These are phyloP conservation scores for Cocos nucifera DNA, from an alignment of 176 grass and related monocot genomes.

Conservation along the genomic window DNA sequence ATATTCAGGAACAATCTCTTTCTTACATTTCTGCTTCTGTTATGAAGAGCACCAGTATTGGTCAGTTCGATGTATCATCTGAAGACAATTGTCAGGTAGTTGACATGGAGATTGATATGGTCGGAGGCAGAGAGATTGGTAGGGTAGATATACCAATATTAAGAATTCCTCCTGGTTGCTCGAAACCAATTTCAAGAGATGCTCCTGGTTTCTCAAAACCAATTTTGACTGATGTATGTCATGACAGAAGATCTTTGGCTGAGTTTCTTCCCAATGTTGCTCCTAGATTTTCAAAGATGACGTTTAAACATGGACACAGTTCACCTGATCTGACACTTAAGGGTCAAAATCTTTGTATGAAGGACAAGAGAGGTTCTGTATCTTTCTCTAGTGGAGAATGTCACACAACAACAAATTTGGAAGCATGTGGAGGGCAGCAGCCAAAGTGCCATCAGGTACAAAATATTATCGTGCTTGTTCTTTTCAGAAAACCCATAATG, in stretches of 20 bases:
- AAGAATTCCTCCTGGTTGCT: neutral
- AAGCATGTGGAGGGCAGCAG: constrained; percentile 13
- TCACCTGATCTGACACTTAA: neutral
- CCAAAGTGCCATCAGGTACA: constrained; percentile 22
- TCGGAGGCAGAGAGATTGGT: constrained; percentile 17
- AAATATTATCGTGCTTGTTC: neutral
- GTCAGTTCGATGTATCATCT: constrained; percentile 1
- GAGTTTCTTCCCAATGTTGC: too few relatives aligned
- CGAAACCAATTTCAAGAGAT: constrained; percentile 10
- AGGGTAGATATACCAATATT: neutral
- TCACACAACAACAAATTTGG: constrained; percentile 1
- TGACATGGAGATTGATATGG: constrained; percentile 31
- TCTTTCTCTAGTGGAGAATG: constrained; percentile 1
- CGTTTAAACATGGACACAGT: too few relatives aligned
- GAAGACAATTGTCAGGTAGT: constrained; percentile 25
- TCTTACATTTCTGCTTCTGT: constrained; percentile 17
- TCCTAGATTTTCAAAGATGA: too few relatives aligned
- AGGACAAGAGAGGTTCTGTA: neutral
- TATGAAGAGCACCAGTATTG: constrained; percentile 7
- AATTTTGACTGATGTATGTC: too few relatives aligned
- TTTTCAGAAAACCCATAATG: neutral
- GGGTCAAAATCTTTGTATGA: neutral
- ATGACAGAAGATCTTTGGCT: too few relatives aligned
- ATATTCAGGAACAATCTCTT: constrained; percentile 15
- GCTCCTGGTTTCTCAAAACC: too few relatives aligned